Evolutionary conservation across 441 rosid species (phyloP).

Genomic region (Breynia disticha): DNA sequence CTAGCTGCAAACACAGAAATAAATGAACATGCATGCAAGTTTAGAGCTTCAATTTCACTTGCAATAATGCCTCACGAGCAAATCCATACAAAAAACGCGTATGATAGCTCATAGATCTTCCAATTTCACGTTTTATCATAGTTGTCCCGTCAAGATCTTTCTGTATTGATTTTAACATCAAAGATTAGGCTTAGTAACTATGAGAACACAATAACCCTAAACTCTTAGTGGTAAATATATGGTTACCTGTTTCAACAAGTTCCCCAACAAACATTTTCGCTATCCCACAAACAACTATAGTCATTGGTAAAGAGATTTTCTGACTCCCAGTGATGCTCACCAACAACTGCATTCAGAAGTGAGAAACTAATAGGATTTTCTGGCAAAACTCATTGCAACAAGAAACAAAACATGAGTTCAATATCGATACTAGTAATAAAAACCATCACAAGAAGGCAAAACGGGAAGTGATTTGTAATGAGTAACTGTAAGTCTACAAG

Average conservation of each 20-base stretch:
- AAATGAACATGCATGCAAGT: too few relatives aligned
- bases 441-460: too few relatives aligned
- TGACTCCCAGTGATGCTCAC: conserved; percentile 72
- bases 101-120: neutral
- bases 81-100: neutral
- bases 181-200: neutral
- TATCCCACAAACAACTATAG: conserved; percentile 77
- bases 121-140: neutral
- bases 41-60: too few relatives aligned
- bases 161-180: neutral
- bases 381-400: neutral
- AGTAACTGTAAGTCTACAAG: too few relatives aligned
- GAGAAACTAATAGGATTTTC: too few relatives aligned
- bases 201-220: conserved; percentile 1
- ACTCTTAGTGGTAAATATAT: neutral
- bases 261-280: conserved; percentile 99
- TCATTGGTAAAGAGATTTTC: conserved; percentile 68
- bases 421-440: too few relatives aligned
- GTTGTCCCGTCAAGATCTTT: neutral
- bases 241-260: conserved; percentile 76
- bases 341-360: conserved; percentile 42
- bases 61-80: too few relatives aligned
- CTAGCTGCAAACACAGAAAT: conserved; percentile 42
- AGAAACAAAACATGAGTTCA: neutral
- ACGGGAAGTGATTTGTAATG: too few relatives aligned